Percentiles rank a stretch among this genome's conserved stretches.
phyloP scores from a whole-genome alignment of 495 filamentous ascomycete species.

The Penicillium samsonianum region DNA sequence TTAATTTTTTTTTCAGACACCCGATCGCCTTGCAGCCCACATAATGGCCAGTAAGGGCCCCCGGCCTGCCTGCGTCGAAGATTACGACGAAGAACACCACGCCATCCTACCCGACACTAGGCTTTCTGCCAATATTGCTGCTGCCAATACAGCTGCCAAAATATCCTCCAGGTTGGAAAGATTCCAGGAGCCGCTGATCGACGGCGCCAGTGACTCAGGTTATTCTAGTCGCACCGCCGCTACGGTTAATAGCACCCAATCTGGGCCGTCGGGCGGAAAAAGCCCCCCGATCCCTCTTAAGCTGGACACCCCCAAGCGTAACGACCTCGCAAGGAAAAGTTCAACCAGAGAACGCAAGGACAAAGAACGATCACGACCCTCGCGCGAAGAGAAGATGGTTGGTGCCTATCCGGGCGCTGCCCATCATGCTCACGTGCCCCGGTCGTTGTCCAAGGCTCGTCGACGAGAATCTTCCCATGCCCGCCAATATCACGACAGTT shows the following conservation, averaged over 20 bases:
- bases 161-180: slow-evolving; percentile 52
- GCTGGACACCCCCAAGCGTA: slow-evolving; percentile 37
- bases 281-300: slow-evolving; percentile 44
- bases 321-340: slow-evolving; percentile 34
- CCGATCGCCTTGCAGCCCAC: slow-evolving; percentile 31
- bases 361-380: slow-evolving; percentile 33
- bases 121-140: slow-evolving; percentile 45
- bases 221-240: slow-evolving; percentile 65
- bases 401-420: slow-evolving; percentile 34
- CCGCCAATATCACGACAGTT: slow-evolving; percentile 33
- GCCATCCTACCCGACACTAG: slow-evolving; percentile 50
- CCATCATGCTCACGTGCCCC: slow-evolving; percentile 32
- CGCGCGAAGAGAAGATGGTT: slow-evolving; percentile 42
- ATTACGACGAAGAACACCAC: slow-evolving; percentile 56
- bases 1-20: slow-evolving; percentile 15
- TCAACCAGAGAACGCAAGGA: slow-evolving; percentile 40
- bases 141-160: slow-evolving; percentile 48
- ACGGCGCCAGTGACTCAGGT: slow-evolving; percentile 62
- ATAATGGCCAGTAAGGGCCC: slow-evolving; percentile 41
- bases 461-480: slow-evolving; percentile 36
- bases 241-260: slow-evolving; percentile 57
- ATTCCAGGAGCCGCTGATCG: slow-evolving; percentile 39
- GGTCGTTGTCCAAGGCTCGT: slow-evolving; percentile 40
- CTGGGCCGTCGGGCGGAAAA: slow-evolving; percentile 49
- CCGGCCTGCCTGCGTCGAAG: slow-evolving; percentile 55